Percentiles rank a stretch among this genome's conserved stretches.
These are phyloP conservation scores for Macrocystidia cucumis DNA, from an alignment of 1,284 basidiomycete species.

Conservation along the genomic window DNA sequence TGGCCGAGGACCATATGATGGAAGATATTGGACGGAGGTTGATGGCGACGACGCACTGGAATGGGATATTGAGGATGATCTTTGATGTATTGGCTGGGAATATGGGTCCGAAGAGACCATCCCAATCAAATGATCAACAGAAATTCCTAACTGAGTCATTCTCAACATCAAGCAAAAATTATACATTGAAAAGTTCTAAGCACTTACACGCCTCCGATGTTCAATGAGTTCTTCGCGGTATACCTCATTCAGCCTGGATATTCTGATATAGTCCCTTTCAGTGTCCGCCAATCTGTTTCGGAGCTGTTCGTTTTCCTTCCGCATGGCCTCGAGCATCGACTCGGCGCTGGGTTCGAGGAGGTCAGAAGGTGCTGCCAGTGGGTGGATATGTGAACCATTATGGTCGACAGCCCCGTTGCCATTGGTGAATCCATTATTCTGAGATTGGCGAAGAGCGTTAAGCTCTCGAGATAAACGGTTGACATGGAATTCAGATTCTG, in stretches of 20 bases:
- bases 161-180: constrained; percentile 2
- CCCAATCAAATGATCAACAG: constrained; percentile 71
- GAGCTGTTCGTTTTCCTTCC: constrained; percentile 68
- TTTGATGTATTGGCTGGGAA: constrained; percentile 59
- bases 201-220: constrained; percentile 61
- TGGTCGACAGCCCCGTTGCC: constrained; percentile 26
- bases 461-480: constrained; percentile 67
- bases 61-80: constrained; percentile 32
- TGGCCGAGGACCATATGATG: constrained; percentile 18
- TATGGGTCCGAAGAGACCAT: constrained; percentile 53
- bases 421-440: constrained; percentile 27
- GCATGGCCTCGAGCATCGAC: constrained; percentile 63
- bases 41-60: constrained; percentile 37
- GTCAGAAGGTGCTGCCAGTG: constrained; percentile 18
- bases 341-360: constrained; percentile 48
- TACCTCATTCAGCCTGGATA: constrained; percentile 67
- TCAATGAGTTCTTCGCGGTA: constrained; percentile 77
- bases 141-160: constrained; percentile 48
- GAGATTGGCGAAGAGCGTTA: constrained; percentile 50
- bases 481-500: constrained; percentile 73
- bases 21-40: constrained; percentile 32
- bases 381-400: constrained; percentile 20
- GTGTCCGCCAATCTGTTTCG: constrained; percentile 56
- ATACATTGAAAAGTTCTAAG: neutral
- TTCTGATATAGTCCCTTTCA: constrained; percentile 66